Conservation (phyloP, 768 basidiomycete species). For the Mycena venus region DNA sequence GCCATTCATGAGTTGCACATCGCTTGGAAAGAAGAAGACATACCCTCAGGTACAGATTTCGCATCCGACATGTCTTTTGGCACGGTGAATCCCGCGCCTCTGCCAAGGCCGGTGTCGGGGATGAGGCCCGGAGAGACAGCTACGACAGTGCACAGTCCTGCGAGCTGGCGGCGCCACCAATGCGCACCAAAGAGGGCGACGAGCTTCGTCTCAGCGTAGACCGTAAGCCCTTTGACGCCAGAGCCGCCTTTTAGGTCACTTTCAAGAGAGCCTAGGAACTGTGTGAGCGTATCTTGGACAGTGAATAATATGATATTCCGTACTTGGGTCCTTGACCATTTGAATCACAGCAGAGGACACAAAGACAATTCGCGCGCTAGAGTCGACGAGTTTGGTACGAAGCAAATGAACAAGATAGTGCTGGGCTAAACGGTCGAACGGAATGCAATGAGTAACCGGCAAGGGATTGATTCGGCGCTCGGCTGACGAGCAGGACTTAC, state of each 20-base stretch:
- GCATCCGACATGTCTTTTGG: constrained; percentile 11
- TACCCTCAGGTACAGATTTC: background rate
- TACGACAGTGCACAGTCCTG: constrained; percentile 9
- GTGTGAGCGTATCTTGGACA: too few species aligned
- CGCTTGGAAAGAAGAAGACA: background rate
- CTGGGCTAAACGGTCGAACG: too few species aligned
- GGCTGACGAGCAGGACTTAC: background rate
- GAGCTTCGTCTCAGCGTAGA: constrained; percentile 21
- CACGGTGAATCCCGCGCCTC: background rate
- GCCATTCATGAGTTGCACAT: background rate
- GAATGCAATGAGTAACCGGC: too few species aligned
- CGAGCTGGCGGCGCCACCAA: constrained; percentile 29
- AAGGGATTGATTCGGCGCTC: too few species aligned
- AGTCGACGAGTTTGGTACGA: constrained; percentile 20
- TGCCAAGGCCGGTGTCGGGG: constrained; percentile 14
- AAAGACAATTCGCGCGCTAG: constrained; percentile 23
- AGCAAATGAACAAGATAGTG: constrained; percentile 31
- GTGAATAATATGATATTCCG: background rate
- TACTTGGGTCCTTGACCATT: constrained; percentile 18
- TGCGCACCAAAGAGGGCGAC: constrained; percentile 16
- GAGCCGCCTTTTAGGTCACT: constrained; percentile 7
- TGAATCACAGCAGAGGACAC: constrained; percentile 27
- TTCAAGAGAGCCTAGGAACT: background rate
- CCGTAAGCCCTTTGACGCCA: background rate
- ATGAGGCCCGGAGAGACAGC: constrained; percentile 30